These are phyloP conservation scores for Kodamaea fungicola DNA, from an alignment of 1,139 yeast genomes.

Conservation along the genomic window DNA sequence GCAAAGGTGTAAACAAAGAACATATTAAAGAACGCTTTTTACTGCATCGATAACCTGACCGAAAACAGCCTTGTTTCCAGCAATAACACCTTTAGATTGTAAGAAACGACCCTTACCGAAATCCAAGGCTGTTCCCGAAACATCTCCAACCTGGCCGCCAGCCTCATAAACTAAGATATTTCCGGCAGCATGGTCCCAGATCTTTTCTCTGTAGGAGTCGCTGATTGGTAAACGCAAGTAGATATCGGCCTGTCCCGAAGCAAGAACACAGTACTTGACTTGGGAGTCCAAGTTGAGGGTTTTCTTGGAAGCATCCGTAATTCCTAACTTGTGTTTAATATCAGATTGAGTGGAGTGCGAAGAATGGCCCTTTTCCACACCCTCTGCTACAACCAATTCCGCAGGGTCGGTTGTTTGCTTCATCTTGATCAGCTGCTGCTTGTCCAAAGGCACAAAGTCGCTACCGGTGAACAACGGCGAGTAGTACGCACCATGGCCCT, in stretches of 20 bases:
- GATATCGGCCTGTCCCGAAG: constrained; percentile 90
- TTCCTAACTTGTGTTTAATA: constrained; percentile 62
- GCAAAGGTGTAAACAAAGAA: too few species aligned
- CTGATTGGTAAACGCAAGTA: constrained; percentile 84
- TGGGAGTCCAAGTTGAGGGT: constrained; percentile 85
- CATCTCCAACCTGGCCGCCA: constrained; percentile 88
- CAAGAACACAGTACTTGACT: constrained; percentile 88
- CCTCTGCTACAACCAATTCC: constrained; percentile 76
- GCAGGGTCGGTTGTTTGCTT: constrained; percentile 39
- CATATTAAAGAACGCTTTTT: constrained; percentile 1
- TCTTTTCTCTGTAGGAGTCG: constrained; percentile 79
- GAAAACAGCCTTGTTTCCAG: constrained; percentile 69
- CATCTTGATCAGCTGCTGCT: constrained; percentile 40
- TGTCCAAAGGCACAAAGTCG: constrained; percentile 34
- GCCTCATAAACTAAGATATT: constrained; percentile 80
- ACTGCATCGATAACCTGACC: constrained; percentile 61
- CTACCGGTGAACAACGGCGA: constrained; percentile 35
- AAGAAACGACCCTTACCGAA: constrained; percentile 87
- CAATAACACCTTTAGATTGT: constrained; percentile 85
- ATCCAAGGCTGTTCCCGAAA: constrained; percentile 65
- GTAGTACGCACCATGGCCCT: constrained; percentile 70
- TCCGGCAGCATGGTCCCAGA: constrained; percentile 99
- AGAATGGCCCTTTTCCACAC: constrained; percentile 96
- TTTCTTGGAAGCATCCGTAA: constrained; percentile 33
- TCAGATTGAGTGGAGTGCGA: constrained; percentile 83